Evolutionary conservation across 2,329 filamentous ascomycete species (phyloP), one percentile per base, ranked within the genome.

Genomic region (Trichoderma atrobrunneum): DNA sequence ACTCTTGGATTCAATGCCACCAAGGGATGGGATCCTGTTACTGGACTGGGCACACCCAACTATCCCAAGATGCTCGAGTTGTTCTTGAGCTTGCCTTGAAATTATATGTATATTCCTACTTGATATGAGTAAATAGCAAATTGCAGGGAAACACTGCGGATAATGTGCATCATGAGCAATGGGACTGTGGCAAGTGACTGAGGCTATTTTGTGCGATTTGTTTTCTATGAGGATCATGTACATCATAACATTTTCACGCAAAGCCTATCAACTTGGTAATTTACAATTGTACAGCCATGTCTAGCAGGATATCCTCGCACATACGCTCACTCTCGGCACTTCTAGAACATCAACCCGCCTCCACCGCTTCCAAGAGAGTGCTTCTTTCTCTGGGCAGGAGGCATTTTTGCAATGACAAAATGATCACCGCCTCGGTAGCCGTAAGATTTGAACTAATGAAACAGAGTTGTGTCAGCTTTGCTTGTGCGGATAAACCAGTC

Each of bases 1-100:
- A 79, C 77, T 2, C 43, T 73, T 5, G 80, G 80, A 0, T 81
- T 80, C 61, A 74, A 74, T 2, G 79, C 78, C 16, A 56, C 54
- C 12, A 60, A 59, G 4, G 74, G 70, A 18, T 73, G 72, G 72
- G 72, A 73, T 68, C 72, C 68, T 18, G 72, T 73, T 5, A 73
- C 72, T 24, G 72, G 72, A 18, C 6, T 72, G 64, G 72, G 70
- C 7, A 73, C 72, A 21, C 70, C 72, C 18, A 72, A 72, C 26
- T 73, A 73, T 59, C 48, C 63, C 14, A 70, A 72, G 60, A 21
- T 73, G 64, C 71, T 69, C 21, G 60, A 69, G 3, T 30, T 73
- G 26, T 73, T 72, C 39, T 24, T 67, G 56, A 70, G 57, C 18
- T 59, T 72, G 57, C 65, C 39, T 39, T 70, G 60, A 64, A 26